Evolutionary conservation across 164 flowering plant species (phyloP), one percentile per base, ranked within the genome.

Genomic region (Pachysandra terminalis): DNA sequence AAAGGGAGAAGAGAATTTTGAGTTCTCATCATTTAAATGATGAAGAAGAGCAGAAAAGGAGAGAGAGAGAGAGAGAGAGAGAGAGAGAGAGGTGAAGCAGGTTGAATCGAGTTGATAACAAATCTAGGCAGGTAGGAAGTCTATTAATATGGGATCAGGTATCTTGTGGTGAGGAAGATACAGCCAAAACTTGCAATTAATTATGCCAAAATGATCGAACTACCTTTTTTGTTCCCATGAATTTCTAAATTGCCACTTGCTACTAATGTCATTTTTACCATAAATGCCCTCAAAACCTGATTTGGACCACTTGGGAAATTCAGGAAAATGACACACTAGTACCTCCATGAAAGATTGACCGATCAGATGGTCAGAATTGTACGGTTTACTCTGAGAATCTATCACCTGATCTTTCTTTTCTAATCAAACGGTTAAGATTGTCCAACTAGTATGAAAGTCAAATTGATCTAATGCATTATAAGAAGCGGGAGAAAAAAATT

Each of bases 91-190:
- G n/a, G n/a, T n/a, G 51, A 65, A 27, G 63, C 37, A 14, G 53
- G 8, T 41, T 37, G 22, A 12, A 67, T 62, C 45, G 64, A 23
- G 56, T 45, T 54, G 69, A 40, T 37, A 21, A 59, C 13, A 27
- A 19, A 59, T 37, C 21, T n/a, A 25, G 48, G 76, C 72, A 69
- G 77, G 72, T 65, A 52, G 72, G 65, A 61, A n/a, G 58, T 63
- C 52, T 65, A 59, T 72, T 69, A 65, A 69, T 69, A 78, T 69
- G 74, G 69, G 69, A 63, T 67, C 45, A 53, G 61, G 40, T 32
- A 65, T 59, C 58, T 40, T 69, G 60, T 59, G 72, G 63, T 25
- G 56, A 19, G 45, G 58, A 58, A 52, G 76, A 52, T 37, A 24
- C 69, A 63, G 66, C 73, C 77, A 60, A 69, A 64, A 63, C 25